Percentiles rank a stretch among this genome's conserved stretches.
Evolutionary conservation across 371 early-diverging fungal species (phyloP).

Genomic region (Mycotypha africana): DNA sequence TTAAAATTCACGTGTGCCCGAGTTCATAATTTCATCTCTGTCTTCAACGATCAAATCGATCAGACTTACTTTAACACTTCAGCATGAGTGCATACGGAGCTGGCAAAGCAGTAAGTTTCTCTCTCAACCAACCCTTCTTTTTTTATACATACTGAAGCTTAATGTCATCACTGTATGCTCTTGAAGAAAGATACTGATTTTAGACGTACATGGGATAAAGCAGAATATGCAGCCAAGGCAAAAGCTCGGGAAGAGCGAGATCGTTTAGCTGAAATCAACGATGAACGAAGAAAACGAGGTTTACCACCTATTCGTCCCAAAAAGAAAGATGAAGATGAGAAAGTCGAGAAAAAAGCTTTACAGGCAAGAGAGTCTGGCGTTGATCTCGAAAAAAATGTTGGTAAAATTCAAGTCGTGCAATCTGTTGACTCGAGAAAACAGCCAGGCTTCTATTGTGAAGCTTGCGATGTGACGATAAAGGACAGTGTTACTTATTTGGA

Average conservation of each 20-base stretch:
- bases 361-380: conserved; percentile 49
- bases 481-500: conserved; percentile 85
- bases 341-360: conserved; percentile 26
- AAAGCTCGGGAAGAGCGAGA: conserved; percentile 40
- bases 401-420: conserved; percentile 80
- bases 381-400: conserved; percentile 68
- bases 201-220: conserved; percentile 62
- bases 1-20: too few species aligned
- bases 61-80: too few species aligned
- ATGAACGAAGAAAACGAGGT: conserved; percentile 34
- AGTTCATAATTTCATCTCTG: too few species aligned
- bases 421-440: conserved; percentile 52
- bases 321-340: conserved; percentile 20
- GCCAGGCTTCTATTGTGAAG: conserved; percentile 90
- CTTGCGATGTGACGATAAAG: conserved; percentile 82
- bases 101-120: conserved; percentile 19
- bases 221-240: conserved; percentile 52
- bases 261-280: conserved; percentile 29
- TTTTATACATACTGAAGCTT: background rate
- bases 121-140: background rate
- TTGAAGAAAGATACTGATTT: conserved; percentile 47
- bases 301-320: conserved; percentile 29
- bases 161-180: background rate
- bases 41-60: too few species aligned
- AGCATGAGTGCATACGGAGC: conserved; percentile 28